phyloP scores from a whole-genome alignment of 345 rosid genomes.

The Mangifera indica region DNA sequence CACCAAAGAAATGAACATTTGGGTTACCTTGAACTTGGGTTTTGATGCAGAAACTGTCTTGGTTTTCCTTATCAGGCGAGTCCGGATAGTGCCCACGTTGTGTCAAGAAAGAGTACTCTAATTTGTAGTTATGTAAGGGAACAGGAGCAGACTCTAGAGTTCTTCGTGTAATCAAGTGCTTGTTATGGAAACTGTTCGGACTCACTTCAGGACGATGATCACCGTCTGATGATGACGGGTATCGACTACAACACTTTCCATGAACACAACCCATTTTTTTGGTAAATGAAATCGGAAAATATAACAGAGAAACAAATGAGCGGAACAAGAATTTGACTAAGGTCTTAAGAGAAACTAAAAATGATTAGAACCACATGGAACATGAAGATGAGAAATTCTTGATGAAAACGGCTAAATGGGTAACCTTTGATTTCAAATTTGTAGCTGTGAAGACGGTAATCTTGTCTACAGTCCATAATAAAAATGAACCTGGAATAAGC shows the following conservation, averaged over 20 bases:
- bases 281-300: conserved; percentile 9
- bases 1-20: conserved; percentile 86
- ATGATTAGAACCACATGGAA: not conserved
- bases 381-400: conserved; percentile 12
- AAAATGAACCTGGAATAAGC: conserved; percentile 17
- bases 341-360: conserved; percentile 24
- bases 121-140: conserved; percentile 59
- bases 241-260: conserved; percentile 72
- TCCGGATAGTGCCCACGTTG: conserved; percentile 88
- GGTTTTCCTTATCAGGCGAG: conserved; percentile 76
- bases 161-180: conserved; percentile 53
- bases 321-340: conserved; percentile 27
- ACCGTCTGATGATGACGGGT: conserved; percentile 58
- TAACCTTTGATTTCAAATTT: conserved; percentile 23
- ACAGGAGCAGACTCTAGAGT: conserved; percentile 58
- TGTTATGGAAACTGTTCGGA: conserved; percentile 25
- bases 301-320: conserved; percentile 11
- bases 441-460: conserved; percentile 25
- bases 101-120: conserved; percentile 72
- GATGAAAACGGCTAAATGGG: conserved; percentile 26
- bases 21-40: conserved; percentile 82
- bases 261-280: conserved; percentile 80
- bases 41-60: conserved; percentile 78
- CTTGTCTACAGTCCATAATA: conserved; percentile 27
- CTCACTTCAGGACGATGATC: conserved; percentile 38